Evolutionary conservation across 768 basidiomycete genomes (phyloP).

Genomic region (Leccinum broughii): DNA sequence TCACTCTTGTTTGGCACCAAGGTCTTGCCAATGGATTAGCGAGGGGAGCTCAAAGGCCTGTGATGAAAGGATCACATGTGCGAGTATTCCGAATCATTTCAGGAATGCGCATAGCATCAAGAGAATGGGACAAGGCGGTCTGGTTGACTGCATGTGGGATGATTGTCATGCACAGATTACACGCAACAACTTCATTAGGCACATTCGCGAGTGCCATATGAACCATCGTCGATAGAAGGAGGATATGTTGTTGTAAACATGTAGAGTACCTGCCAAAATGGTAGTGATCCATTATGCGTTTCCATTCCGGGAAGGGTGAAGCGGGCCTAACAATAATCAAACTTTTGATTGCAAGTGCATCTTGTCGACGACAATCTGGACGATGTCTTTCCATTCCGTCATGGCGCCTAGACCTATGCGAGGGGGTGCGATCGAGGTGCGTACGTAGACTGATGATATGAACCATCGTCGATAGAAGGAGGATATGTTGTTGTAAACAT

Average conservation of each 20-base stretch:
- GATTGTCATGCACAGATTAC: background rate
- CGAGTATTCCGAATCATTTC: background rate
- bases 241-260: no score
- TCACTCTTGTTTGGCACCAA: background rate
- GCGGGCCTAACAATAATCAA: no score
- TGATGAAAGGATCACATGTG: background rate
- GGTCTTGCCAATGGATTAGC: background rate
- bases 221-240: background rate
- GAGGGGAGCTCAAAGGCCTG: background rate
- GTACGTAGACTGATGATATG: no score
- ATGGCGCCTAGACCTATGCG: no score
- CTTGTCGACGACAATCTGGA: no score
- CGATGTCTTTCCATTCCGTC: no score
- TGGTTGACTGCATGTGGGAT: background rate
- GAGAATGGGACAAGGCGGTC: background rate
- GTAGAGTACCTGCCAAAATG: no score
- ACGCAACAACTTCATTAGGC: background rate
- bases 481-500: no score
- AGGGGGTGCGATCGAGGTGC: no score
- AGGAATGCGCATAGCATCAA: background rate
- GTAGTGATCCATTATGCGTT: no score
- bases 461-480: background rate
- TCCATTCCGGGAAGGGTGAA: no score
- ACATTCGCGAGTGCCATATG: background rate
- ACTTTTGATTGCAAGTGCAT: no score